A percentile compares a stretch with the other conserved stretches of the same genome.
These are phyloP conservation scores for Epicoccum sorghinum DNA, from an alignment of 2,329 filamentous ascomycete species.

Conservation along the genomic window DNA sequence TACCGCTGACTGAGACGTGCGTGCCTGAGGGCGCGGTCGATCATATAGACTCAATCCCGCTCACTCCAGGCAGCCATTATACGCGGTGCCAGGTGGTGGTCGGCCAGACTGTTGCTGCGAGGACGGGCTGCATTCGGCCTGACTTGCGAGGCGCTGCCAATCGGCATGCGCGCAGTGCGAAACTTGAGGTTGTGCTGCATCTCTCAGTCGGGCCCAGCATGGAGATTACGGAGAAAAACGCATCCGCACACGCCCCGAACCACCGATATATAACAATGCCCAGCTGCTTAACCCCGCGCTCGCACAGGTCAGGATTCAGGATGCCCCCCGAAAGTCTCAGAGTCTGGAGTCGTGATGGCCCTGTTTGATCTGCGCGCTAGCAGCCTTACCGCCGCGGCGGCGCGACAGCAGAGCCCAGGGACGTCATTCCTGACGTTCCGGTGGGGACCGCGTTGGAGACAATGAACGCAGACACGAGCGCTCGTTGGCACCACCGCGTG, in stretches of 20 bases:
- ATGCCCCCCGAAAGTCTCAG: not conserved
- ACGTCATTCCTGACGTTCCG: slow-evolving; percentile 17
- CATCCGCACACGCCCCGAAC: not conserved
- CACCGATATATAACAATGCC: slow-evolving; percentile 5
- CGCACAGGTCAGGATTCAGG: not conserved
- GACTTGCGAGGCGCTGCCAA: slow-evolving; percentile 7
- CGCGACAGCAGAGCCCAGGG: not conserved
- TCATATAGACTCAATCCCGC: slow-evolving; percentile 1
- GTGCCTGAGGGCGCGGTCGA: slow-evolving; percentile 5
- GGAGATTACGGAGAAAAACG: slow-evolving; percentile 12
- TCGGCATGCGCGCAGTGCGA: slow-evolving; percentile 1
- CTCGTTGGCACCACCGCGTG: not conserved
- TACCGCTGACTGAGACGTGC: slow-evolving; percentile 9
- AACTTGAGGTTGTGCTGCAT: slow-evolving; percentile 10
- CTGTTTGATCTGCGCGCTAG: slow-evolving; percentile 11
- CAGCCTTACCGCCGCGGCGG: slow-evolving; percentile 5
- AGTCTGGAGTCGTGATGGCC: not conserved
- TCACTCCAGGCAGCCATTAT: slow-evolving; percentile 7
- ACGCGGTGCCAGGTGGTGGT: slow-evolving; percentile 3
- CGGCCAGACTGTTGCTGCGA: slow-evolving; percentile 8
- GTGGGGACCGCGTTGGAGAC: slow-evolving; percentile 7
- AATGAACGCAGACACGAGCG: slow-evolving; percentile 5
- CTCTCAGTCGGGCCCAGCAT: slow-evolving; percentile 6
- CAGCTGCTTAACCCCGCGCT: slow-evolving; percentile 9
- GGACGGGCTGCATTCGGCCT: slow-evolving; percentile 5